Evolutionary conservation across 1,284 basidiomycete species (phyloP), one percentile per base, ranked within the genome.

Genomic region (Ceratobasidium sp.): DNA sequence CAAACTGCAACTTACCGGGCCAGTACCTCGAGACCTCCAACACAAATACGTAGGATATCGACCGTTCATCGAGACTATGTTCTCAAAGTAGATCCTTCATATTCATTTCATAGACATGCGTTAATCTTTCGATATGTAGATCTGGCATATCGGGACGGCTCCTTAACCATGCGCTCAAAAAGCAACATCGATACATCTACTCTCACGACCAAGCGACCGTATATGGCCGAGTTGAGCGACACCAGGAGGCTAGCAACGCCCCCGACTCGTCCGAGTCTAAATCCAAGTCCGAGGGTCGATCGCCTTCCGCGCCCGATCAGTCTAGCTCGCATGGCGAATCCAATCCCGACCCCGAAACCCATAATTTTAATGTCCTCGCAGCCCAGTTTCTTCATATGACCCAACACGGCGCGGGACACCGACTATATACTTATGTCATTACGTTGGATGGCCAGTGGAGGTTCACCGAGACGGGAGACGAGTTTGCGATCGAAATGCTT

Each of bases 401-500:
- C 0, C 77, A 80, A 64, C 80, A 79, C 72, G 83, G 82, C 27
- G 76, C 78, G 29, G 79, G 81, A 7, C 80, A 79, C 3, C 75
- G 81, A 31, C 76, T 82, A 17, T 82, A 81, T 73, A 84, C 82
- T 17, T 84, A 82, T 74, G 79, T 83, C 13, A 77, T 84, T 67
- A 82, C 81, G 52, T 77, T 83, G 15, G 81, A 83, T 69, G 81
- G 80, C 20, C 75, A 83, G 65, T 77, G 80, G 76, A 74, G 82
- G 20, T 84, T 83, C 73, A 82, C 82, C 64, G 82, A 84, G 78
- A 84, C 83, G 0, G 82, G 83, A 0, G 79, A 81, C 64, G 80
- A 83, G 74, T 82, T 84, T 73, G 78, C 81, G 1, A 81, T 83
- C 62, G 80, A 82, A 67, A 75, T 83, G 69, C 76, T 84, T 35